phyloP scores from a whole-genome alignment of 208 protist species.

The Herpetomonas muscarum region DNA sequence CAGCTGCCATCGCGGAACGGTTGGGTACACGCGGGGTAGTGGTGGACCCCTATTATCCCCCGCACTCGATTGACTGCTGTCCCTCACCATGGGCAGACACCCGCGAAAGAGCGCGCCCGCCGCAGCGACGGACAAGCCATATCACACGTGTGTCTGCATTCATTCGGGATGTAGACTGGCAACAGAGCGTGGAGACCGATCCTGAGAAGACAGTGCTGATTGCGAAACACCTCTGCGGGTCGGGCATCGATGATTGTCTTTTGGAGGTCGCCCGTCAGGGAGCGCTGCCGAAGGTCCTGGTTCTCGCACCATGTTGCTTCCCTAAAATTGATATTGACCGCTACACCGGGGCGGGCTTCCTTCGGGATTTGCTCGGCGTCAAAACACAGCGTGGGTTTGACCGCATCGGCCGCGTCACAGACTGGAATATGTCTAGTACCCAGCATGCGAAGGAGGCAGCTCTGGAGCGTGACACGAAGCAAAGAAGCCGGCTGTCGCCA shows the following conservation, averaged over 20 bases:
- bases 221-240: constrained; percentile 54
- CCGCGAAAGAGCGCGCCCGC: constrained; percentile 9
- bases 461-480: background rate
- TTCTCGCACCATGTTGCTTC: constrained; percentile 47
- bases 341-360: constrained; percentile 30
- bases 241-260: constrained; percentile 37
- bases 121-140: constrained; percentile 5
- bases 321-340: constrained; percentile 22
- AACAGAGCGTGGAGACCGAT: background rate
- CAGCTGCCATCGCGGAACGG: constrained; percentile 28
- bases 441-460: constrained; percentile 4
- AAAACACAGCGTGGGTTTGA: constrained; percentile 7
- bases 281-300: constrained; percentile 23
- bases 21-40: constrained; percentile 31
- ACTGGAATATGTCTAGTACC: constrained; percentile 30
- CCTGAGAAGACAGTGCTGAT: constrained; percentile 25
- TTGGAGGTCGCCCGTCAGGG: constrained; percentile 13
- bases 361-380: constrained; percentile 9
- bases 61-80: constrained; percentile 36
- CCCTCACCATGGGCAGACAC: constrained; percentile 18
- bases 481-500: background rate
- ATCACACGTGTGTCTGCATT: constrained; percentile 13
- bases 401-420: constrained; percentile 24
- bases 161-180: constrained; percentile 25
- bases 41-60: constrained; percentile 35